Evolutionary conservation across 805 yeast genomes (phyloP), one percentile per base, ranked within the genome.

Genomic region (Wickerhamomyces silvicola): DNA sequence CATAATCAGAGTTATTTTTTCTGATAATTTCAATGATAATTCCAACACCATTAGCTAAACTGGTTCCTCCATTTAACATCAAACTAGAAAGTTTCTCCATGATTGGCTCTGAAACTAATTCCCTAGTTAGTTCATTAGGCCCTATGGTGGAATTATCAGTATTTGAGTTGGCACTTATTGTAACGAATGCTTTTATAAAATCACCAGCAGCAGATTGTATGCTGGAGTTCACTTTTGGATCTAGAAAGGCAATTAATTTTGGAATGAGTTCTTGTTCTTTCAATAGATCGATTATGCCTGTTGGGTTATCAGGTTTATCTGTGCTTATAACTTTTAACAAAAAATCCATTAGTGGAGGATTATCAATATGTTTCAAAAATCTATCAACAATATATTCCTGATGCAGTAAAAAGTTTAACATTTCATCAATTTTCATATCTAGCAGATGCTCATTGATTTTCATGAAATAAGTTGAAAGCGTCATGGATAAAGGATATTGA

Each of bases 1-100:
- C 98, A 57, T 92, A 92, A 56, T 92, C 98, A 0, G 96, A 85
- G 52, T 92, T 92, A 55, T 92, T 92, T 54, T 92, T 92, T 50
- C 98, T 73, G 36, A 92, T 92, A 25, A 92, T 73, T 59, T 92
- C 98, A 45, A 92, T 90, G 21, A 92, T 76, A 17, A 92, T 86
- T 6, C 97, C 94, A 20, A 92, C 98, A 49, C 95, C 94, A 46
- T 88, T 90, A 22, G 92, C 81, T 42, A 92, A 68, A 2, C 96
- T 94, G 21, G 88, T 79, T 28, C 95, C 94, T 34, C 86, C 85
- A 37, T 64, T 49, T 34, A 90, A 70, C 83, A 92, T 92, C 41
- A 83, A 75, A 13, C 75, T 59, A 17, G 88, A 82, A 43, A 92
- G 64, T 38, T 71, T 68, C 37, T 71, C 64, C 45, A 87, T 70